Conservation (phyloP, 1,284 basidiomycete genomes). For the Cryptococcus depauperatus region DNA sequence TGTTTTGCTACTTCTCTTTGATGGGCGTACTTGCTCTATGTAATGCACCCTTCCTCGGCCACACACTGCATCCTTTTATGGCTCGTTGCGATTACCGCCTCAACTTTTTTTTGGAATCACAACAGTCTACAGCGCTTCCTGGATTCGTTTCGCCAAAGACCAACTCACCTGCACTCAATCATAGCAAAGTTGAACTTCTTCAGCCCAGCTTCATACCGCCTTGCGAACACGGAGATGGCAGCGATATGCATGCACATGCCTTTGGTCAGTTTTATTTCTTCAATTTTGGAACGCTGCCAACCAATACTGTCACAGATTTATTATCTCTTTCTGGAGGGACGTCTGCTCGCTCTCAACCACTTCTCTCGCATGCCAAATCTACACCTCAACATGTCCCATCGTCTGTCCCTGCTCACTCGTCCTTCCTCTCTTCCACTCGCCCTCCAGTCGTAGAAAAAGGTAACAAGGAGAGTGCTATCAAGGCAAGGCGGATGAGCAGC, state of each 20-base stretch:
- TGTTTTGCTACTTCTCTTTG: not conserved
- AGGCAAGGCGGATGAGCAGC: slow-evolving; percentile 36
- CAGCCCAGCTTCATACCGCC: slow-evolving; percentile 39
- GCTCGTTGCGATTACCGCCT: slow-evolving; percentile 1
- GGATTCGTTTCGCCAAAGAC: slow-evolving; percentile 12
- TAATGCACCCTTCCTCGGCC: not conserved
- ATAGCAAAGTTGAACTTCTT: slow-evolving; percentile 25
- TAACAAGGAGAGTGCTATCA: slow-evolving; percentile 10
- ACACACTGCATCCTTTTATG: slow-evolving; percentile 1
- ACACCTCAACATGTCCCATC: slow-evolving; percentile 22
- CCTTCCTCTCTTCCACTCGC: slow-evolving; percentile 31
- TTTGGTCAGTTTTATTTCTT: slow-evolving; percentile 28
- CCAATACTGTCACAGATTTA: slow-evolving; percentile 22
- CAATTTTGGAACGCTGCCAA: not conserved
- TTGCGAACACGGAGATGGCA: slow-evolving; percentile 35
- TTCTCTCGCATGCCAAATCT: not conserved
- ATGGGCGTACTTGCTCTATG: no score
- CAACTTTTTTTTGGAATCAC: slow-evolving; percentile 1
- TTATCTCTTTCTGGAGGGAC: slow-evolving; percentile 26
- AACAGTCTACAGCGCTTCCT: slow-evolving; percentile 9
- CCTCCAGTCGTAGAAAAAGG: slow-evolving; percentile 12
- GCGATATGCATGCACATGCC: slow-evolving; percentile 42
- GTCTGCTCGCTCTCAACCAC: slow-evolving; percentile 9
- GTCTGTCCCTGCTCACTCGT: slow-evolving; percentile 29
- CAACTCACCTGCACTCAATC: slow-evolving; percentile 5